Base-by-base conservation (phyloP, 208 protist species). In the Trypanosoma cruzi region DNA sequence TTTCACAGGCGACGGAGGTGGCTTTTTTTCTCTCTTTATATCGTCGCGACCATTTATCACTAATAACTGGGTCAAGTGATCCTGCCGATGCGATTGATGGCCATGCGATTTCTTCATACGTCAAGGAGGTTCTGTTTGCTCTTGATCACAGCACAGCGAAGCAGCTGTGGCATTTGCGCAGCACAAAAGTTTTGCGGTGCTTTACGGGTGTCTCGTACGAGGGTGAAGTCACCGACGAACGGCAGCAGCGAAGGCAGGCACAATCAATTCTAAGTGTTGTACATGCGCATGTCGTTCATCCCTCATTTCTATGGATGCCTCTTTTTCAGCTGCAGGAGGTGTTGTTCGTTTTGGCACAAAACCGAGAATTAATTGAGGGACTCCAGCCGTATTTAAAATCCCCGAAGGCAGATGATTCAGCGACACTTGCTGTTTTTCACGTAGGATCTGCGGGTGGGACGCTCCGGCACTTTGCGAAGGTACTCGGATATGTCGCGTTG, bases 241-340 rank as follows among this genome's bases (percentile, higher is more conserved):
- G 48, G 20, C 56, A 89, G 28, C 77, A 62, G 11, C 82, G 68
- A 6, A 80, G 85, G 7, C 79, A 87, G 46, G 81, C 82, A 8
- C 62, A 80, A 26, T 93, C 90, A n/a, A 73, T 81, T 24, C 56
- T 95, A 36, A 72, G 73, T 44, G 75, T 89, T 14, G 84, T 90
- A 6, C 73, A 85, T 58, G 75, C 82, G 2, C 86, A 92, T 57
- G 74, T 82, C 32, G 42, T 76, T 71, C 81, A 88, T 60, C 87
- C 90, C 7, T 89, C 76, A 1, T 68, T 93, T 58, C 54, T 92
- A 40, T 95, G 84, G 85, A 95, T 95, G 90, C 90, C 90, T 36
- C 75, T 95, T 52, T 70, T 65, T 29, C 81, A 89, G 64, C 65
- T 87, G 57, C 87, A 95, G 75, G 86, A 95, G 69, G 10, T 95